Evolutionary conservation across 345 rosid species (phyloP).

Genomic region (Excoecaria agallocha): DNA sequence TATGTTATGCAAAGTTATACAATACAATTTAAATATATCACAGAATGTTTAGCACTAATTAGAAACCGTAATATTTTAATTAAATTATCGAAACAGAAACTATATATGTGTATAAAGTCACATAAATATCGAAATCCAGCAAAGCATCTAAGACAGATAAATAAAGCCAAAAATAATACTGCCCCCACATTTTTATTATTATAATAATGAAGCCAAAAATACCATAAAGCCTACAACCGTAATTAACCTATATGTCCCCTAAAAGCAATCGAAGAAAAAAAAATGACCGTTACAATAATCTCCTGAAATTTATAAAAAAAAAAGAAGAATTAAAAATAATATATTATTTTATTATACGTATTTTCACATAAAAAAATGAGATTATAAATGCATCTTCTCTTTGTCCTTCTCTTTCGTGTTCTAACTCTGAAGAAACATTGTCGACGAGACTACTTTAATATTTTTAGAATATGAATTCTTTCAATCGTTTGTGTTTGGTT

Average conservation of each 20-base stretch:
- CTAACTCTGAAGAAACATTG: background rate
- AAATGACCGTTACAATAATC: constrained; percentile 42
- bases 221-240: constrained; percentile 15
- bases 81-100: background rate
- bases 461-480: constrained; percentile 38
- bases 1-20: background rate
- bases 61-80: no score
- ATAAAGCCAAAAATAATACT: constrained; percentile 10
- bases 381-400: background rate
- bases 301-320: background rate
- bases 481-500: constrained; percentile 20
- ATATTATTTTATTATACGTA: background rate
- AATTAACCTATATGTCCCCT: constrained; percentile 10
- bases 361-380: background rate
- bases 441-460: background rate
- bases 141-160: background rate
- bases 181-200: constrained; percentile 25
- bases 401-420: background rate
- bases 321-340: background rate
- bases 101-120: background rate
- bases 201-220: constrained; percentile 25
- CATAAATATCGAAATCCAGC: background rate
- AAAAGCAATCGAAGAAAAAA: constrained; percentile 15
- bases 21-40: background rate
- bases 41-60: constrained; percentile 1